Evolutionary conservation across 768 basidiomycete genomes (phyloP), one percentile per base, ranked within the genome.

Genomic region (Macrolepiota albuminosa): DNA sequence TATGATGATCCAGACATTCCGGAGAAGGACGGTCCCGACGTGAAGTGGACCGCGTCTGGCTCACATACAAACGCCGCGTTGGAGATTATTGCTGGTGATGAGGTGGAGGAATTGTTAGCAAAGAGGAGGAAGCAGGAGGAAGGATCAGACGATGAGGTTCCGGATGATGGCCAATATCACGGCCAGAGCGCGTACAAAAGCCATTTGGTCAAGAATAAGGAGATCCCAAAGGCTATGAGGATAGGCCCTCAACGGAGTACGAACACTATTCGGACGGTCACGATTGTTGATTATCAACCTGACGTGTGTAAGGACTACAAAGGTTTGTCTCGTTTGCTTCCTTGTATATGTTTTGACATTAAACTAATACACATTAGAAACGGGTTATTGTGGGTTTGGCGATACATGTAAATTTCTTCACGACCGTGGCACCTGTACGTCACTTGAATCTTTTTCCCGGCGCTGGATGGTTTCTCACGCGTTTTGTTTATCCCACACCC

Each of bases 301-400:
- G 96, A 98, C 69, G 96, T 99, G 18, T 99, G 96, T 76, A 99
- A 99, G 73, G 96, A 98, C 73, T 99, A 99, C 75, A 98, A 97
- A 86, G 94, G 94, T 93, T 62, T 58, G 87, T 61, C 61, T 24
- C 4, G 40, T 55, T 57, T 56, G 31, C 31, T 6, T 53, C 31
- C 18, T 51, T 34, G 50, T 42, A 3, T 37, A 49, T 61, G 57
- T 50, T 34, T 50, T 58, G 31, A 57, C 52, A 10, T 26, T 36
- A 14, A 59, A 61, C 54, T 42, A 53, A 55, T 62, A 53, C 67
- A 18, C 62, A 24, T 39, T 68, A 96, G 96, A 98, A 78, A 99
- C 97, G 54, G 97, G 97, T 0, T 99, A 93, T 71, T 99, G 97
- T 73, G 97, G 97, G 24, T 99, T 96, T 72, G 97, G 97, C 34